These are phyloP conservation scores for Wallacemonas rigidus DNA, from an alignment of 208 protist genomes.

Conservation along the genomic window DNA sequence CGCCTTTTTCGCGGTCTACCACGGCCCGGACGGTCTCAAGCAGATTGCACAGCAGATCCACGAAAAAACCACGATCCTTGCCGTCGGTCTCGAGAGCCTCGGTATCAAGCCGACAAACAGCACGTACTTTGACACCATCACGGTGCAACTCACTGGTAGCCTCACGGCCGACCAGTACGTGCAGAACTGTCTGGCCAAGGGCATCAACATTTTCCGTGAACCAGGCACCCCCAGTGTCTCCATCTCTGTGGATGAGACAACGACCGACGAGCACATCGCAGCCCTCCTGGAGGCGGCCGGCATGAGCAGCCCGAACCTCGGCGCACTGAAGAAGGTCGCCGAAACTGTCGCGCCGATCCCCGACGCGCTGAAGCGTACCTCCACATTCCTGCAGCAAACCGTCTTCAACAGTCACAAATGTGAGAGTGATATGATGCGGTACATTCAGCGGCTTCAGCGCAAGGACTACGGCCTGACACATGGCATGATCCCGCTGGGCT, in stretches of 20 bases:
- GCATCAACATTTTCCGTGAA: slow-evolving; percentile 93
- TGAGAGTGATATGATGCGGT: slow-evolving; percentile 96
- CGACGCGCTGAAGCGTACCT: slow-evolving; percentile 58
- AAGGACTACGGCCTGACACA: slow-evolving; percentile 95
- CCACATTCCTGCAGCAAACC: slow-evolving; percentile 88
- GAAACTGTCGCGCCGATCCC: slow-evolving; percentile 48
- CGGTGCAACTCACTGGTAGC: slow-evolving; percentile 45
- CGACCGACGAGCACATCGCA: slow-evolving; percentile 76
- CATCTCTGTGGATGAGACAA: slow-evolving; percentile 95
- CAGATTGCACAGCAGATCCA: slow-evolving; percentile 93
- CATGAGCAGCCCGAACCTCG: slow-evolving; percentile 53
- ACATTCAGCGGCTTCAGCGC: slow-evolving; percentile 94
- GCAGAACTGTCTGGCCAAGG: slow-evolving; percentile 62
- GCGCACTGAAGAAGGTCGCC: slow-evolving; percentile 44
- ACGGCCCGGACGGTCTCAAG: slow-evolving; percentile 95
- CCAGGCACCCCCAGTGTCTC: slow-evolving; percentile 53
- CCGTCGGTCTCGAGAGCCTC: slow-evolving; percentile 80
- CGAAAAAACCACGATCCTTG: slow-evolving; percentile 72
- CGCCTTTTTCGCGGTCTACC: slow-evolving; percentile 97
- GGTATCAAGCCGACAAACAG: slow-evolving; percentile 60
- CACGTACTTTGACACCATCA: slow-evolving; percentile 93
- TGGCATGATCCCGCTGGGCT: slow-evolving; percentile 98
- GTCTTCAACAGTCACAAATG: slow-evolving; percentile 97
- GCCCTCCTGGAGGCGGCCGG: slow-evolving; percentile 77
- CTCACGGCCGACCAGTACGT: slow-evolving; percentile 58